Conservation (phyloP, 306 rosid genomes). For the Lathyrus aphaca region DNA sequence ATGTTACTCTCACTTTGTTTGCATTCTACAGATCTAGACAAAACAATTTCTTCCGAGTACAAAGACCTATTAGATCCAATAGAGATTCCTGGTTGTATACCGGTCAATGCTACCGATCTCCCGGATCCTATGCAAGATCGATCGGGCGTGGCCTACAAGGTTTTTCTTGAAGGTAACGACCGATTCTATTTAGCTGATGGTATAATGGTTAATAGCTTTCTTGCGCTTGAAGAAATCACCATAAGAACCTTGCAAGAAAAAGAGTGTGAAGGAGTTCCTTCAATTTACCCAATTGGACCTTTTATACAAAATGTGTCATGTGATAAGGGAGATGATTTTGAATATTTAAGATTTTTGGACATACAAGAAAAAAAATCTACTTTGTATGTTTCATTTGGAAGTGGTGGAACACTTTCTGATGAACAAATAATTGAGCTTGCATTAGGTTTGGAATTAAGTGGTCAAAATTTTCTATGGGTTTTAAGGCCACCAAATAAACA, state of each 20-base stretch:
- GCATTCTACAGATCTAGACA: constrained; percentile 40
- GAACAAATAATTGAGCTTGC: constrained; percentile 45
- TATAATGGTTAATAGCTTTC: constrained; percentile 41
- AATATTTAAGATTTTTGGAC: constrained; percentile 39
- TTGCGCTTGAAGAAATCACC: constrained; percentile 36
- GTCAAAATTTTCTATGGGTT: constrained; percentile 39
- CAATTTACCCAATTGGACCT: constrained; percentile 51
- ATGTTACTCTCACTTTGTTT: constrained; percentile 46
- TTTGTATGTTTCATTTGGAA: constrained; percentile 44
- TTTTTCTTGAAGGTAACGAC: constrained; percentile 33
- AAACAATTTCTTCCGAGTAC: constrained; percentile 37
- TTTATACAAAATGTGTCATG: constrained; percentile 33
- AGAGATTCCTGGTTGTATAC: constrained; percentile 45
- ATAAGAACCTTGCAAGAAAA: constrained; percentile 33
- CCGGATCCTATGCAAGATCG: constrained; percentile 39
- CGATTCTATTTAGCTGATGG: constrained; percentile 41
- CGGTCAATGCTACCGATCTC: constrained; percentile 40
- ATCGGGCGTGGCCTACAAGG: constrained; percentile 13
- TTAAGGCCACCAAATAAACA: constrained; percentile 39
- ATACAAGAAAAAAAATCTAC: constrained; percentile 32
- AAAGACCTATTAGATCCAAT: constrained; percentile 40
- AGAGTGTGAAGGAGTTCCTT: constrained; percentile 10
- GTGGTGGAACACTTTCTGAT: constrained; percentile 38
- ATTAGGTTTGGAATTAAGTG: constrained; percentile 45
- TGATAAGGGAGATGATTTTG: background rate